Percentiles rank a stretch among this genome's conserved stretches.
Conservation (phyloP, 2,329 filamentous ascomycete species). For the Colletotrichum sp. region DNA sequence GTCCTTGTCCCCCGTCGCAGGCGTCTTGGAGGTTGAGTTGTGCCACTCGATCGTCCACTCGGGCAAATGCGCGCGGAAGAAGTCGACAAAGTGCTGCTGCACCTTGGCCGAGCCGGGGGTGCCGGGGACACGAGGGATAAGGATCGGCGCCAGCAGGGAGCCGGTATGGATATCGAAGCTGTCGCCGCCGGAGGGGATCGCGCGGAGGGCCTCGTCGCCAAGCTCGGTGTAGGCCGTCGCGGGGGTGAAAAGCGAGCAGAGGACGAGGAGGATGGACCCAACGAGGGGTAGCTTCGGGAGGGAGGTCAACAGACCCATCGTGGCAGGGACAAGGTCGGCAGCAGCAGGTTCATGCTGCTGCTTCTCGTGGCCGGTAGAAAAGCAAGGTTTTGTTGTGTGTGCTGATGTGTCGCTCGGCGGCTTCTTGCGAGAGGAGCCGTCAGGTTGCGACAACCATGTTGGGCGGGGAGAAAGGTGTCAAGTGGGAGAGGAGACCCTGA, state of each 20-base stretch:
- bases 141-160: slow-evolving; percentile 81
- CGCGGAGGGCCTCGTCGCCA: slow-evolving; percentile 75
- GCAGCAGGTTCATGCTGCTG: slow-evolving; percentile 18
- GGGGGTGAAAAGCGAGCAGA: slow-evolving; percentile 26
- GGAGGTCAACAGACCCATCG: slow-evolving; percentile 18
- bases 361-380: background rate
- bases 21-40: slow-evolving; percentile 87
- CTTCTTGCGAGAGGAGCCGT: slow-evolving; percentile 1
- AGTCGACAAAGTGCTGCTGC: slow-evolving; percentile 82
- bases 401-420: background rate
- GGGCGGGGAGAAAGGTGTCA: background rate
- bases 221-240: slow-evolving; percentile 55
- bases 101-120: slow-evolving; percentile 76
- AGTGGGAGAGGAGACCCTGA: background rate
- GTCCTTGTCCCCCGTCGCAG: slow-evolving; percentile 70
- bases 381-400: background rate
- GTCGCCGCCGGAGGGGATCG: slow-evolving; percentile 72
- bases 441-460: slow-evolving; percentile 2
- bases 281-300: slow-evolving; percentile 18
- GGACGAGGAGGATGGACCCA: slow-evolving; percentile 19
- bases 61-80: slow-evolving; percentile 77
- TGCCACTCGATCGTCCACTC: slow-evolving; percentile 83
- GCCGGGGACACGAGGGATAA: slow-evolving; percentile 87
- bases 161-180: slow-evolving; percentile 83
- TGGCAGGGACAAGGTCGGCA: background rate